A percentile compares a stretch with the other conserved stretches of the same genome.
These are phyloP conservation scores for Calonectria ilicicola DNA, from an alignment of 2,329 filamentous ascomycete species.

Conservation along the genomic window DNA sequence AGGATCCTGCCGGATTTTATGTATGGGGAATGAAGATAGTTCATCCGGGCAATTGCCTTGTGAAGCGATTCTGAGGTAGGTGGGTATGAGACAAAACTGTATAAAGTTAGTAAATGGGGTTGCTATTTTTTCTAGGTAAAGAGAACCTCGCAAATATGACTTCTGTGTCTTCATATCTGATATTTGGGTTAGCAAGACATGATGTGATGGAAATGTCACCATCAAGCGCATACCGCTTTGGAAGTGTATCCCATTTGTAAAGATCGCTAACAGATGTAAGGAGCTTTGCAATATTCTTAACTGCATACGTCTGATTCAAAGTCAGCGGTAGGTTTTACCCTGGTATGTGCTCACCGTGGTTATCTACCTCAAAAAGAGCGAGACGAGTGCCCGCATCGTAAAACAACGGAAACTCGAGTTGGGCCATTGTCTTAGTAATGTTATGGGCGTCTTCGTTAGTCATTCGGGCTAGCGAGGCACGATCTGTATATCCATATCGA, in stretches of 20 bases:
- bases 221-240: slow-evolving; percentile 48
- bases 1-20: slow-evolving; percentile 50
- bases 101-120: neutral
- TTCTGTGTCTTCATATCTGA: slow-evolving; percentile 56
- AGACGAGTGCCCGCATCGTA: slow-evolving; percentile 53
- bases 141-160: slow-evolving; percentile 50
- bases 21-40: slow-evolving; percentile 53
- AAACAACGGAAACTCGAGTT: slow-evolving; percentile 53
- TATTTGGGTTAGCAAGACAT: slow-evolving; percentile 10
- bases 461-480: slow-evolving; percentile 53
- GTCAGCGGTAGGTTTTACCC: neutral
- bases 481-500: slow-evolving; percentile 48
- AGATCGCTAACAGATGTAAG: slow-evolving; percentile 52
- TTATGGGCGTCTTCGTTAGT: slow-evolving; percentile 58
- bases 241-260: slow-evolving; percentile 43
- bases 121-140: neutral
- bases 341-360: too few species aligned
- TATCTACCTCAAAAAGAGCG: slow-evolving; percentile 53
- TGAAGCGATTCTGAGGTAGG: slow-evolving; percentile 47
- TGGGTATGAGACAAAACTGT: slow-evolving; percentile 46
- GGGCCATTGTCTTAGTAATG: slow-evolving; percentile 51
- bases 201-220: neutral
- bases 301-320: slow-evolving; percentile 51
- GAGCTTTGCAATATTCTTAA: slow-evolving; percentile 52
- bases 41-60: slow-evolving; percentile 53